phyloP scores from a whole-genome alignment of 164 flowering plant genomes.

The Echeveria elegans region DNA sequence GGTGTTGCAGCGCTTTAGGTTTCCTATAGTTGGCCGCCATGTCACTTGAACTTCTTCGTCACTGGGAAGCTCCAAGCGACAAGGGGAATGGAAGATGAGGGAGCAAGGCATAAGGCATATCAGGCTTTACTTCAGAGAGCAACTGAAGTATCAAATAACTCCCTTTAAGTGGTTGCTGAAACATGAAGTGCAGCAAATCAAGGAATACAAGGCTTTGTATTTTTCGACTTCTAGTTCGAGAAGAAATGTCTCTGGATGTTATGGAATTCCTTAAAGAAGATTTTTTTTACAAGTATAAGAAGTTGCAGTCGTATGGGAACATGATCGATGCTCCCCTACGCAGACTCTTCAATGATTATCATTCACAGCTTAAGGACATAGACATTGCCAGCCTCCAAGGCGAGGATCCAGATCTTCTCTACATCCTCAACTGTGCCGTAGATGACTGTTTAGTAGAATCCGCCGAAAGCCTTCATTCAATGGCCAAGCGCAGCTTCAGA shows the following conservation, averaged over 20 bases:
- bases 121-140: slow-evolving; percentile 4
- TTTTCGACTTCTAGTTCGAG: neutral
- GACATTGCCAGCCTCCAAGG: neutral
- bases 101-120: neutral
- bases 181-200: neutral
- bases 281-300: neutral
- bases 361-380: neutral
- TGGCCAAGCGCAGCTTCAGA: neutral
- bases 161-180: neutral
- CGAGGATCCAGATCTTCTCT: neutral
- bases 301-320: neutral
- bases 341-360: neutral
- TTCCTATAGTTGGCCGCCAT: neutral
- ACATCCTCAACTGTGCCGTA: neutral
- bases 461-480: slow-evolving; percentile 1
- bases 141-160: neutral
- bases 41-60: neutral
- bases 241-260: slow-evolving; percentile 1
- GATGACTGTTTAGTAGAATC: slow-evolving; percentile 5
- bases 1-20: too few species aligned
- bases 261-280: neutral
- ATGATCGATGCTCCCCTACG: neutral
- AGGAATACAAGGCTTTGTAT: neutral
- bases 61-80: neutral
- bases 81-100: neutral